Percentiles rank a stretch among this genome's conserved stretches.
Evolutionary conservation across 1,139 yeast species (phyloP).

Genomic region (Debaryomycetaceae sp.): DNA sequence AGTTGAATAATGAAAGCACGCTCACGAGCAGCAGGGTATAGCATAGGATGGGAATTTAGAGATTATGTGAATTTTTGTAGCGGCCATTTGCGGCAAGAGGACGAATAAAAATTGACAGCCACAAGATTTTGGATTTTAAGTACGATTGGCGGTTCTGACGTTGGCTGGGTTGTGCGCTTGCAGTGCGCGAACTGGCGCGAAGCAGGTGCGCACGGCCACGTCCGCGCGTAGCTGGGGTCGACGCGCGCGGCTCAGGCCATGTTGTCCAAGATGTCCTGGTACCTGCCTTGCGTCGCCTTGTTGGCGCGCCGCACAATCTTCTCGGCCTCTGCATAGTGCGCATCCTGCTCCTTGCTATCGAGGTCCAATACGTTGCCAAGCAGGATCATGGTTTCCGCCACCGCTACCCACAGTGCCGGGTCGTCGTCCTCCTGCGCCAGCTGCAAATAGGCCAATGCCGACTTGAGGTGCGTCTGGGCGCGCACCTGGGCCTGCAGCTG

Average conservation of each 20-base stretch:
- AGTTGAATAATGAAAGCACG: slow-evolving; percentile 41
- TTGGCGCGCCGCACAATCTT: slow-evolving; percentile 58
- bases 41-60: too few relatives aligned
- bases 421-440: slow-evolving; percentile 66
- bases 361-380: slow-evolving; percentile 68
- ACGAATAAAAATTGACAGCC: background rate
- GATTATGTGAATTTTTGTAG: too few relatives aligned
- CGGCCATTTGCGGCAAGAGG: too few relatives aligned
- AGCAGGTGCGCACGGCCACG: too few relatives aligned
- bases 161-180: background rate
- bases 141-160: background rate
- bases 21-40: slow-evolving; percentile 23
- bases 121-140: slow-evolving; percentile 1
- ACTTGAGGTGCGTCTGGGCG: slow-evolving; percentile 47
- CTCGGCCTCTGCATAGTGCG: slow-evolving; percentile 65
- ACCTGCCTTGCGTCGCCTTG: slow-evolving; percentile 72
- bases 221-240: too few relatives aligned
- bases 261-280: slow-evolving; percentile 53
- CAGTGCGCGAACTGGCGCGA: too few relatives aligned
- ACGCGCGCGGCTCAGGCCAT: too few relatives aligned
- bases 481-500: slow-evolving; percentile 42
- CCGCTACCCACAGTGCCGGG: slow-evolving; percentile 74
- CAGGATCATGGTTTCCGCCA: slow-evolving; percentile 81
- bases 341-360: slow-evolving; percentile 63
- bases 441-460: slow-evolving; percentile 55